Percentiles rank a stretch among this genome's conserved stretches.
Evolutionary conservation across 2,329 filamentous ascomycete genomes (phyloP).

Genomic region (Hirsutella rhossiliensis): DNA sequence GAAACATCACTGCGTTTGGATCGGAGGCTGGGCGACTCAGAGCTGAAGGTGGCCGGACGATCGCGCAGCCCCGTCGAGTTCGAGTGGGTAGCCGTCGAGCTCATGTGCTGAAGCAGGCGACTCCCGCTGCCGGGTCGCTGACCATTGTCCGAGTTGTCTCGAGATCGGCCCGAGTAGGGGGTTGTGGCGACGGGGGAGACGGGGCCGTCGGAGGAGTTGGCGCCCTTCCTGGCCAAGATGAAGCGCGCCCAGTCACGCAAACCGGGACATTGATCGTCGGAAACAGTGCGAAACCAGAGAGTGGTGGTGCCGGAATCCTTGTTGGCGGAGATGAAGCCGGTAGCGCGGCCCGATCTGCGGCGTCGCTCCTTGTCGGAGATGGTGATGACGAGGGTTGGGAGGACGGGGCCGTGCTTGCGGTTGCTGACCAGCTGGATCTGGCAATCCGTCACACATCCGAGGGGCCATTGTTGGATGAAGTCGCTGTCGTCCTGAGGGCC

Average conservation of each 20-base stretch:
- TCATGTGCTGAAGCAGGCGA: slow-evolving; percentile 32
- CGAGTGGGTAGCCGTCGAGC: slow-evolving; percentile 34
- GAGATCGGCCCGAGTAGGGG: slow-evolving; percentile 32
- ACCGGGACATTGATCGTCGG: slow-evolving; percentile 36
- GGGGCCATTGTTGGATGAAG: slow-evolving; percentile 39
- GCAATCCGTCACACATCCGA: slow-evolving; percentile 41
- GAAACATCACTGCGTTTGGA: slow-evolving; percentile 53
- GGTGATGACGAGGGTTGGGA: slow-evolving; percentile 47
- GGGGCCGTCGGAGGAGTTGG: slow-evolving; percentile 38
- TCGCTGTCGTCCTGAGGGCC: slow-evolving; percentile 34
- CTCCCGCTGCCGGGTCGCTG: slow-evolving; percentile 32
- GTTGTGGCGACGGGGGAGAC: slow-evolving; percentile 41
- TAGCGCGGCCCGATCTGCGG: slow-evolving; percentile 50
- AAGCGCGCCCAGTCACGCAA: slow-evolving; percentile 49
- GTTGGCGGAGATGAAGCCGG: slow-evolving; percentile 37
- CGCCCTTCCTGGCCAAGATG: slow-evolving; percentile 33
- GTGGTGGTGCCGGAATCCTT: slow-evolving; percentile 37
- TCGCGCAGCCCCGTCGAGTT: slow-evolving; percentile 35
- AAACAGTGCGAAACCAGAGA: slow-evolving; percentile 43
- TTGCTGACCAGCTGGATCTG: slow-evolving; percentile 47
- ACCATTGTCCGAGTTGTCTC: slow-evolving; percentile 29
- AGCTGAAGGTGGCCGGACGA: slow-evolving; percentile 38
- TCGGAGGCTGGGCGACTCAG: slow-evolving; percentile 47
- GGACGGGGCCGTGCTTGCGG: slow-evolving; percentile 46
- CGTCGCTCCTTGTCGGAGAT: slow-evolving; percentile 51